Base-by-base conservation (phyloP, 768 basidiomycete species). In the Lactifluus hygrophoroides region DNA sequence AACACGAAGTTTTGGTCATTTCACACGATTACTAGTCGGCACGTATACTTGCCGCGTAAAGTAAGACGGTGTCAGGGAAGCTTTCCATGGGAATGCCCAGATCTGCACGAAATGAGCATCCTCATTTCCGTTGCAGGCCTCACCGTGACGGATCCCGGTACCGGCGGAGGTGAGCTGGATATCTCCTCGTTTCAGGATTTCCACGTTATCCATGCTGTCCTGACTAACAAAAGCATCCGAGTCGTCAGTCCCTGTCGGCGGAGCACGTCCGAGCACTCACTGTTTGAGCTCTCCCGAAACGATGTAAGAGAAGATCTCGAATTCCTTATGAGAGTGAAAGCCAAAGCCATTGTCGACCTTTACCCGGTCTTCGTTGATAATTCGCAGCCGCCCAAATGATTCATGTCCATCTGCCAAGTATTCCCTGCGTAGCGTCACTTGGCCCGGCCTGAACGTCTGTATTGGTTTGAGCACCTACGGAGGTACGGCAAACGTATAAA, bases 351-450 rank as follows among this genome's bases (percentile, higher is more conserved):
- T 85, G 17, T 72, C 66, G 6, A 86, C 73, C 4, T 77, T 79
- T 40, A 94, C 88, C n/a, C 90, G 84, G 65, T 93, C 91, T 71
- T 96, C 94, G 73, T 96, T 96, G 70, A 97, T 85, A 35, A 97
- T 90, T 9, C 94, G 82, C 1, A 97, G 80, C 16, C 81, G 66
- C 1, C 94, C 90, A 63, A 82, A 94, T 1, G 74, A 71, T 45
- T 82, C 75, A 62, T 84, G 83, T 1, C 73, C 53, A 8, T 67
- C 62, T 46, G 86, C 84, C 40, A 81, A 76, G 68, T 92, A 95
- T 66, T 80, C 17, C 27, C 53, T 53, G 40, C 34, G 32, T 42
- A 43, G 13, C 14, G 3, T 8, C 21, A 14, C 40, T 54, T 25
- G 35, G 44, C 14, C n/a, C 32, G 35, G 2, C n/a, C 21, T n/a